Base-by-base conservation (phyloP, 345 rosid genomes). In the Aurinia saxatilis region DNA sequence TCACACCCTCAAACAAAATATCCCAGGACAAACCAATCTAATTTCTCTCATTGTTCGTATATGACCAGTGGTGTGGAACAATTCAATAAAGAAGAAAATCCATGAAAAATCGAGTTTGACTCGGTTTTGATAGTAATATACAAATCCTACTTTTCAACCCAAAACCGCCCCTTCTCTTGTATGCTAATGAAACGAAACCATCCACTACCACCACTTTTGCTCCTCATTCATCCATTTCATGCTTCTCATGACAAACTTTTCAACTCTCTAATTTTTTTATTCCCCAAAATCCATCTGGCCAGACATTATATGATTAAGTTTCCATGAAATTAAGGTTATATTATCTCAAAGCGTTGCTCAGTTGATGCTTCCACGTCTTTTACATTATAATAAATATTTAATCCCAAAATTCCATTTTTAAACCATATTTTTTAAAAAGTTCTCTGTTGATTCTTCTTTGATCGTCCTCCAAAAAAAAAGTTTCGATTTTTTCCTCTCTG, bases 321-420 rank as follows among this genome's bases (percentile, higher is more conserved):
- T 13, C 39, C 54, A 34, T 57, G 18, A 50, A 57, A 49, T 12
- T 64, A 57, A 50, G 50, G 70, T 49, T 12, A 39, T 64, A 64
- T 71, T 57, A 56, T 50, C 70, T 57, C 34, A 64, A 50, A 40
- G 44, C 27, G 61, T 53, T 42, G 61, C 69, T 50, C 50, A 57
- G 40, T 51, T 65, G 75, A 71, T 71, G 66, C 75, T 71, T 71
- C 71, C 75, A 71, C 71, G 75, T 65, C 71, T 65, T n/a, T 57
- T 40, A 56, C 25, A 48, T 56, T 70, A 55, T 39, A 37, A 33
- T 62, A 47, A 1, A 21, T 21, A 21, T 1, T 21, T 56, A 12
- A 36, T n/a, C 18, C 25, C 61, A 0, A 34, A 23, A 23, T 27
- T 27, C 23, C 12, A n/a, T 6, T 30, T 30, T 5, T 11, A 4